These are phyloP conservation scores for Murraya koenigii DNA, from an alignment of 345 rosid species.

Conservation along the genomic window DNA sequence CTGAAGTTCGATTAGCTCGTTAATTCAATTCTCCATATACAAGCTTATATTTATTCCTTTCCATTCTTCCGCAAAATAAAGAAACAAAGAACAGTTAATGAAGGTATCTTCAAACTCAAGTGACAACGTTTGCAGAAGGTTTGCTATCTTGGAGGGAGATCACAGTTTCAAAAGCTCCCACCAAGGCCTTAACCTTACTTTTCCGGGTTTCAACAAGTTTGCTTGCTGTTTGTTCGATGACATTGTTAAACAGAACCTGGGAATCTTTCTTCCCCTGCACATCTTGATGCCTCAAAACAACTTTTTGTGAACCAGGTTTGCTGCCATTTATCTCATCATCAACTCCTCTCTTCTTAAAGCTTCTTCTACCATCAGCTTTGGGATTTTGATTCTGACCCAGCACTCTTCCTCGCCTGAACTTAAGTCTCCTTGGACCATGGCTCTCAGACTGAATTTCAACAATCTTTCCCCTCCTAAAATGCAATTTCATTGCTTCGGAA, in stretches of 20 bases:
- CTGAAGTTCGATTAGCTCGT: conserved; percentile 14
- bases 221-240: conserved; percentile 93
- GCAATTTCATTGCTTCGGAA: conserved; percentile 41
- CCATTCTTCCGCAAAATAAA: neutral
- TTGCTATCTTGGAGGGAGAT: conserved; percentile 74
- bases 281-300: conserved; percentile 72
- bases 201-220: conserved; percentile 76
- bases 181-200: conserved; percentile 95
- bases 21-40: neutral
- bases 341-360: conserved; percentile 40
- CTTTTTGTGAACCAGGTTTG: conserved; percentile 37
- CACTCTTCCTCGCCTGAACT: conserved; percentile 56
- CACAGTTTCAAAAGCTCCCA: conserved; percentile 93
- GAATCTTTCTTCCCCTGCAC: conserved; percentile 53
- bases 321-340: conserved; percentile 26
- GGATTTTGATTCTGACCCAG: conserved; percentile 33
- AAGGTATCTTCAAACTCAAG: conserved; percentile 9
- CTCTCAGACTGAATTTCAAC: conserved; percentile 48
- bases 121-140: conserved; percentile 25
- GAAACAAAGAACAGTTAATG: conserved; percentile 9
- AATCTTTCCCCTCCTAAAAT: conserved; percentile 62
- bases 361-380: conserved; percentile 37
- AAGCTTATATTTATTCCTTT: conserved; percentile 28
- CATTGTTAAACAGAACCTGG: conserved; percentile 62
- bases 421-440: conserved; percentile 59